Base-by-base conservation (phyloP, 306 rosid genomes). In the Ammopiptanthus mongolicus region DNA sequence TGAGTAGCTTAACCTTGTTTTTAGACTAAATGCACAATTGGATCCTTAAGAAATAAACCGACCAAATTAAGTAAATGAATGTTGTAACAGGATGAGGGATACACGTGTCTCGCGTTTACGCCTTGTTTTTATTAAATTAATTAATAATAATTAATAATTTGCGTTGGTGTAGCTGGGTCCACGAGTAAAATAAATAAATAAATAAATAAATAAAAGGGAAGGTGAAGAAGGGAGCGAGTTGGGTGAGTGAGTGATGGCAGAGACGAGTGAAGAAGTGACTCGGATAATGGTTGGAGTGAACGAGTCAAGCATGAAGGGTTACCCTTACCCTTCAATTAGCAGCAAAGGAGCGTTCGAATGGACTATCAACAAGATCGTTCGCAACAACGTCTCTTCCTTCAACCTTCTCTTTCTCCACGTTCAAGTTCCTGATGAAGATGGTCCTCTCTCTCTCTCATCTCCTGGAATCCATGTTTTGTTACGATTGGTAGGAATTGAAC, bases 361-460 rank as follows among this genome's bases (percentile, higher is more conserved):
- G 97, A 90, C 95, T 15, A 70, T 94, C 8, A 72, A 82, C 59
- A 94, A 94, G 89, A 91, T 94, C 87, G 75, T 94, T 68, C 91
- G 95, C 47, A 77, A 83, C 69, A 91, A 90, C 78, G 76, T 85
- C 47, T 5, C 85, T 17, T 86, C 87, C 21, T 94, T 94, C 83
- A 83, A 84, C 74, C 88, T 95, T 22, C 88, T 90, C 64, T 88
- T 91, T 52, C 93, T 95, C 62, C 97, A 95, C 67, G 96, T 88
- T 77, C 97, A 88, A 82, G 96, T 90, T 21, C 93, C 97, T 0
- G 98, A 95, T 69, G 95, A 91, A 88, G 98, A 95, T 78, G 96
- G 97, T 89, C 18, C 31, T 19, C n/a, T 63, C 58, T 77, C 74
- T 80, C 48, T 66, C 61, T 78, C 71, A 52, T 36, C 8, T 58